Conservation (phyloP, 2,329 filamentous ascomycete genomes). For the Epichloe festucae region DNA sequence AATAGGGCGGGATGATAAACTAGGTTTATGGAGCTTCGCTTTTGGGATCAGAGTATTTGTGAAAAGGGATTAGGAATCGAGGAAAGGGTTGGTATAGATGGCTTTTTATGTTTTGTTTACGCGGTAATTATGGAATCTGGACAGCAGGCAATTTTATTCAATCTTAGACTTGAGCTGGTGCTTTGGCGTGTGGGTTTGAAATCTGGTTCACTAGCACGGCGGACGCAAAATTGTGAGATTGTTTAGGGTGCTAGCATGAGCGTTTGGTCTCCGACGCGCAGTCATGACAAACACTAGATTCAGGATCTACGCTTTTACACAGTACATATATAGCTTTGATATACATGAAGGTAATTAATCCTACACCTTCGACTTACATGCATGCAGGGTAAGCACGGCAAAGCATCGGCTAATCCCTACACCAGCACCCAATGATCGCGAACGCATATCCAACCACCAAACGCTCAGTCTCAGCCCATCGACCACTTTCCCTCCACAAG, state of each 20-base stretch:
- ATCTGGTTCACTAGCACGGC: neutral
- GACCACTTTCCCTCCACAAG: constrained; percentile 5
- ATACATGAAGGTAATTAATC: too few species aligned
- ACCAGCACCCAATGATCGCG: constrained; percentile 3
- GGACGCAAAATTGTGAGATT: too few species aligned
- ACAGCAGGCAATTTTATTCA: neutral
- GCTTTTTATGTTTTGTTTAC: neutral
- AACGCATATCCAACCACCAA: constrained; percentile 8
- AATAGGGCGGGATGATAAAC: too few species aligned
- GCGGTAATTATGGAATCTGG: neutral
- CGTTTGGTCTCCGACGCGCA: too few species aligned
- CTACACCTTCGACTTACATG: neutral
- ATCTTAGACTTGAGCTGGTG: too few species aligned
- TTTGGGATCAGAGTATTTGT: neutral
- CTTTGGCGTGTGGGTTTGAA: neutral
- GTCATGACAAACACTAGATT: too few species aligned
- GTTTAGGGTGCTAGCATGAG: too few species aligned
- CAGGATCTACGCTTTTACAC: too few species aligned
- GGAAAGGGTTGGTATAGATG: neutral
- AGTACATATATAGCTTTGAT: too few species aligned
- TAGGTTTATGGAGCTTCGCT: too few species aligned
- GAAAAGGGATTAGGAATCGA: neutral
- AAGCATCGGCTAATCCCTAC: constrained; percentile 8
- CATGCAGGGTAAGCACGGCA: constrained; percentile 4
- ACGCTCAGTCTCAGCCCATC: neutral